Conservation (phyloP, 1,284 basidiomycete genomes). For the Irpex sp. region DNA sequence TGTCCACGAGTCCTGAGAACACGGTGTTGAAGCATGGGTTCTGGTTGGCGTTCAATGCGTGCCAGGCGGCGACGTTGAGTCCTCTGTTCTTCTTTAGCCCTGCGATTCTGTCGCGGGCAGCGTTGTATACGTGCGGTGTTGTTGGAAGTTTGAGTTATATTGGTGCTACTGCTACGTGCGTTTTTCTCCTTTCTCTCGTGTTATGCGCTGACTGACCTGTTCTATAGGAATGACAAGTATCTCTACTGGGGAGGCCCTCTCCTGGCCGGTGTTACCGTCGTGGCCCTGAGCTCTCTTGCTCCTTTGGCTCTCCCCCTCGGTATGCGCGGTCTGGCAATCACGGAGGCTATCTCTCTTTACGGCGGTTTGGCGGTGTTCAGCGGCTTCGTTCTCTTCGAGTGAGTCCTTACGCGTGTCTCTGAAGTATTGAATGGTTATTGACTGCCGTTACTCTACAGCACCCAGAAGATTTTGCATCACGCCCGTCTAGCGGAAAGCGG, state of each 20-base stretch:
- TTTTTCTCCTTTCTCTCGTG: neutral
- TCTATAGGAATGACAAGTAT: conserved; percentile 71
- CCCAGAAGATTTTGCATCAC: conserved; percentile 77
- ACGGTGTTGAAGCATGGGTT: conserved; percentile 68
- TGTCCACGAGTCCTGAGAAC: conserved; percentile 70
- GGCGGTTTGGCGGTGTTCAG: conserved; percentile 86
- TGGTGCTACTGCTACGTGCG: conserved; percentile 80
- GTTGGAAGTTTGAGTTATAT: conserved; percentile 83
- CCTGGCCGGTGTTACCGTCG: conserved; percentile 81
- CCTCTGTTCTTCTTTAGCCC: conserved; percentile 85
- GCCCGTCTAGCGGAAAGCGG: conserved; percentile 72
- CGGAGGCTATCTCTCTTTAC: conserved; percentile 78
- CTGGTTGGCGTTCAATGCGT: conserved; percentile 82
- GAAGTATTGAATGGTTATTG: no score
- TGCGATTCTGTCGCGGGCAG: conserved; percentile 83
- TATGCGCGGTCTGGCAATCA: conserved; percentile 67
- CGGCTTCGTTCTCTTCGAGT: conserved; percentile 86
- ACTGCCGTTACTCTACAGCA: conserved; percentile 34
- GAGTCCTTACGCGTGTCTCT: conserved; percentile 22
- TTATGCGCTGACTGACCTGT: no score
- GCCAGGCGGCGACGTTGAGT: conserved; percentile 79
- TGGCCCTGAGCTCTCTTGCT: conserved; percentile 80
- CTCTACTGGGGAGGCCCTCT: conserved; percentile 81
- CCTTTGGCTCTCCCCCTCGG: conserved; percentile 84
- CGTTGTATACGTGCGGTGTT: conserved; percentile 83